phyloP scores from a whole-genome alignment of 1,284 basidiomycete genomes.

The Golubevia pallescens region DNA sequence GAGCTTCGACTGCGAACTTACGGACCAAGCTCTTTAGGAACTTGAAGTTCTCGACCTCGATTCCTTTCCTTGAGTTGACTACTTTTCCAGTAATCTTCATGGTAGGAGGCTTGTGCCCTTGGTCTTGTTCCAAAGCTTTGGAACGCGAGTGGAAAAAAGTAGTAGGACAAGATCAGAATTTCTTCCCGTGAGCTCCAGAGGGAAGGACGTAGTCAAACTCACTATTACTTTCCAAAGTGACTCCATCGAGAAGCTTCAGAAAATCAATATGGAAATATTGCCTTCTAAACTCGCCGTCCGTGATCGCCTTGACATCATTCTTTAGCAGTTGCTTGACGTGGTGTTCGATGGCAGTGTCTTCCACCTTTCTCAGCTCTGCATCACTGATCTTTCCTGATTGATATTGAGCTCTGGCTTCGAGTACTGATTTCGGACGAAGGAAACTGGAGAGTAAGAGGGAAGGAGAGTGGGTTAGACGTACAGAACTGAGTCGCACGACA shows the following conservation, averaged over 20 bases:
- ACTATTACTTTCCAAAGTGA: slow-evolving; percentile 35
- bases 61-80: slow-evolving; percentile 6
- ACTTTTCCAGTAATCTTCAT: slow-evolving; percentile 36
- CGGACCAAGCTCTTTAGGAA: slow-evolving; percentile 25
- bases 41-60: slow-evolving; percentile 40
- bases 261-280: slow-evolving; percentile 45
- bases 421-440: slow-evolving; percentile 70
- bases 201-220: too few relatives aligned
- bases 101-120: slow-evolving; percentile 33
- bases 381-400: slow-evolving; percentile 66
- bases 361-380: slow-evolving; percentile 67
- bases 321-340: slow-evolving; percentile 70
- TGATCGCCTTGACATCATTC: slow-evolving; percentile 70
- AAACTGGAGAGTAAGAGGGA: too few relatives aligned
- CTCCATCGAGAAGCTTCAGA: slow-evolving; percentile 37
- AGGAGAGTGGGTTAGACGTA: too few relatives aligned
- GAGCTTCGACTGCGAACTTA: not conserved
- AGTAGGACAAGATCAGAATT: not conserved
- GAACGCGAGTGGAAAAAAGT: not conserved
- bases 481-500: too few relatives aligned
- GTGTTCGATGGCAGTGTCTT: slow-evolving; percentile 70
- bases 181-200: not conserved
- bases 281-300: slow-evolving; percentile 71
- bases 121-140: slow-evolving; percentile 31
- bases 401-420: slow-evolving; percentile 67